Conservation (phyloP, 306 rosid genomes). For the Ammopiptanthus mongolicus region DNA sequence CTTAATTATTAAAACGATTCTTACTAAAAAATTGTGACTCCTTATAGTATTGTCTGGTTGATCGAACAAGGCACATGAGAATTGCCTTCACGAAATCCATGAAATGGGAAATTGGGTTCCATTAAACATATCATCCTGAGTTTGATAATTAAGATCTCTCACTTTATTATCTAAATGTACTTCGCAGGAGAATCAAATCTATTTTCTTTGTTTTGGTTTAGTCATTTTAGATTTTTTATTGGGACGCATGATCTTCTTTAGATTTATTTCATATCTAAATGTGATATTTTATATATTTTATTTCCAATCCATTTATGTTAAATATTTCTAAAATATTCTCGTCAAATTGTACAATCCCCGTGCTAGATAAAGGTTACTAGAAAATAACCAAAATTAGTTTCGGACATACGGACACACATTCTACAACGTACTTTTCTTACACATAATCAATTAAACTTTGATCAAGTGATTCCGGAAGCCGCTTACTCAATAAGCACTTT, state of each 20-base stretch:
- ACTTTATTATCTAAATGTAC: no score
- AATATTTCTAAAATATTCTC: neutral
- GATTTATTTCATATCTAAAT: neutral
- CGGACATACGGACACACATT: neutral
- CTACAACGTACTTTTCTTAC: neutral
- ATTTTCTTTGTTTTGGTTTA: neutral
- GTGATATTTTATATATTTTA: neutral
- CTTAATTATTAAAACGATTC: no score
- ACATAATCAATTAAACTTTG: neutral
- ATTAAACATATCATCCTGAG: no score
- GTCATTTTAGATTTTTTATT: neutral
- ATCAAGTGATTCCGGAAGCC: neutral
- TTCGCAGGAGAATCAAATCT: no score
- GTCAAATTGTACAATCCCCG: neutral
- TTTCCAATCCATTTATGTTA: neutral
- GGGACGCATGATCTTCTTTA: neutral
- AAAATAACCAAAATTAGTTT: neutral
- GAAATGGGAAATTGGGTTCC: no score
- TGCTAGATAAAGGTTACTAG: neutral
- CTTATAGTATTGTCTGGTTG: no score
- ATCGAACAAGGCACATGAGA: no score
- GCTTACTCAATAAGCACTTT: neutral
- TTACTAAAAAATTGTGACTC: no score
- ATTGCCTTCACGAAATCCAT: no score
- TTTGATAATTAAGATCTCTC: no score